Evolutionary conservation across 1,139 yeast genomes (phyloP).

Genomic region (Blastobotrys indianensis): DNA sequence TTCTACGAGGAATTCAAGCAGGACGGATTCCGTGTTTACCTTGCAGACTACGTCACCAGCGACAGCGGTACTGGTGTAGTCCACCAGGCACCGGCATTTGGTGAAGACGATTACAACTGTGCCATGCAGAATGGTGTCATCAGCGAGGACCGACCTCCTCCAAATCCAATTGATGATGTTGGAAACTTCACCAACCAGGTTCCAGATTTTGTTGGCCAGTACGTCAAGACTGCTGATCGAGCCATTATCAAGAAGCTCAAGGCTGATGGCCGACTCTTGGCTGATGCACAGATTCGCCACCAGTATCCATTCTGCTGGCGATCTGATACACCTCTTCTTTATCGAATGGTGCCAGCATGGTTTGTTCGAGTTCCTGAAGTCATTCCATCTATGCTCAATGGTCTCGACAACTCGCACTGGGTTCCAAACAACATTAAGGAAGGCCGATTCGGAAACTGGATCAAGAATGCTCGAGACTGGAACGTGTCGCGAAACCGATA

Average conservation of each 20-base stretch:
- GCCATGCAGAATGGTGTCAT: constrained; percentile 73
- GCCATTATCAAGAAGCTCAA: constrained; percentile 79
- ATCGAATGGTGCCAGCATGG: constrained; percentile 98
- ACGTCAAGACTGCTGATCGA: constrained; percentile 95
- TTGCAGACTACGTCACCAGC: constrained; percentile 77
- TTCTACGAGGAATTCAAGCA: constrained; percentile 71
- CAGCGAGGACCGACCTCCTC: constrained; percentile 62
- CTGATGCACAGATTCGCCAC: constrained; percentile 81
- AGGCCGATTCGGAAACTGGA: constrained; percentile 96
- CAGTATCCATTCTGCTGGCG: constrained; percentile 99
- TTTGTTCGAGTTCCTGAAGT: constrained; percentile 84
- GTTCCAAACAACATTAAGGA: constrained; percentile 87
- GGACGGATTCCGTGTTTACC: constrained; percentile 69
- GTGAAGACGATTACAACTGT: constrained; percentile 95
- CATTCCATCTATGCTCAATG: constrained; percentile 82
- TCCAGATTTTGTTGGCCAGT: constrained; percentile 67
- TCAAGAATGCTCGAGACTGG: constrained; percentile 98
- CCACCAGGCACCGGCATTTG: constrained; percentile 97
- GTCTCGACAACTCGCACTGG: constrained; percentile 87
- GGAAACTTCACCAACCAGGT: constrained; percentile 79
- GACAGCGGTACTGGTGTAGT: constrained; percentile 99
- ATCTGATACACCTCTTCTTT: constrained; percentile 94
- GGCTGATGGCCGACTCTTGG: constrained; percentile 66
- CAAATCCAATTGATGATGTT: constrained; percentile 89
- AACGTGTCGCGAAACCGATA: constrained; percentile 95